Evolutionary conservation across 2,329 filamentous ascomycete species (phyloP).

Genomic region (Hirsutella minnesotensis): DNA sequence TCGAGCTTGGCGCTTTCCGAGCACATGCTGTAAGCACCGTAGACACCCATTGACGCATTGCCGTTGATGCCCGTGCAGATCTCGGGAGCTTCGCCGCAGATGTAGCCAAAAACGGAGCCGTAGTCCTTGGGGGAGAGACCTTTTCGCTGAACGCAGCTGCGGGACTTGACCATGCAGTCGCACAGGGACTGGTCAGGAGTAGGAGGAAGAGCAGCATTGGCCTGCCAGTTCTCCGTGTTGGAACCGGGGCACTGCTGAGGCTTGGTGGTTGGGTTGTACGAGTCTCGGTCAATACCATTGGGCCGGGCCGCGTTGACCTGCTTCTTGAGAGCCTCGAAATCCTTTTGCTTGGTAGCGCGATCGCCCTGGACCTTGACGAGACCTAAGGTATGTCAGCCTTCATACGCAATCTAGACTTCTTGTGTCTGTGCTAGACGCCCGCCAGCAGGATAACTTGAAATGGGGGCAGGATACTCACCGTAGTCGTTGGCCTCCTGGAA

Average conservation of each 20-base stretch:
- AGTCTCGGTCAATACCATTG: constrained; percentile 49
- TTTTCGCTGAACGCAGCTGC: constrained; percentile 57
- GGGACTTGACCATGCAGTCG: constrained; percentile 69
- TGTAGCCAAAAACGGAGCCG: constrained; percentile 59
- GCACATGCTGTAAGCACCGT: constrained; percentile 74
- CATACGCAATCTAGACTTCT: no score
- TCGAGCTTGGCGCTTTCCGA: constrained; percentile 56
- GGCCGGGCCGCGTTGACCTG: constrained; percentile 59
- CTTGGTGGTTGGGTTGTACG: constrained; percentile 67
- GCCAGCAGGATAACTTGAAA: neutral
- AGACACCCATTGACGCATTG: constrained; percentile 35
- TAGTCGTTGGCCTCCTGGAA: constrained; percentile 86
- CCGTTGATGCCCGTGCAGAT: constrained; percentile 54
- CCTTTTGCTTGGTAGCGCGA: constrained; percentile 52
- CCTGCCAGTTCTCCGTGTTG: constrained; percentile 48
- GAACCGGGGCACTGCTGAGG: constrained; percentile 61
- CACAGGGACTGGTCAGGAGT: constrained; percentile 70
- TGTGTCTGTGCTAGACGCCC: no score
- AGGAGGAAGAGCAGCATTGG: constrained; percentile 60
- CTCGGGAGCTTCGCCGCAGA: constrained; percentile 48
- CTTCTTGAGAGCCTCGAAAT: constrained; percentile 62
- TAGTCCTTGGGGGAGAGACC: constrained; percentile 46
- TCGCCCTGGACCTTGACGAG: constrained; percentile 51
- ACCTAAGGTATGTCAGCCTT: constrained; percentile 25
- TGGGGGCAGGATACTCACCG: constrained; percentile 34